Evolutionary conservation across 306 rosid genomes (phyloP).

Genomic region (Geum urbanum): DNA sequence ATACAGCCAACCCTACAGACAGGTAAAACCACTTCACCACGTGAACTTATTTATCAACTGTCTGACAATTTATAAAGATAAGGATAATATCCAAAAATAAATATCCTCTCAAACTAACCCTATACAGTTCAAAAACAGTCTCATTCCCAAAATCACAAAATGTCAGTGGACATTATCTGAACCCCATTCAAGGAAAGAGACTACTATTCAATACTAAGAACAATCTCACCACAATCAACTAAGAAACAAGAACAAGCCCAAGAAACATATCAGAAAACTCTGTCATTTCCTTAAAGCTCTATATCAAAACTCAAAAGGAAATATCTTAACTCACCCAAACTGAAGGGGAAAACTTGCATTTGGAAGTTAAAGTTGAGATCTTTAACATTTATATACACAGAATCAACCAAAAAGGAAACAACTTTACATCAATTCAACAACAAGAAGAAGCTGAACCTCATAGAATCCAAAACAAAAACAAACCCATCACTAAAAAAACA

Average conservation of each 20-base stretch:
- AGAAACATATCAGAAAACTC: not conserved
- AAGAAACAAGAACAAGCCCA: not conserved
- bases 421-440: not conserved
- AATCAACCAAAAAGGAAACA: not conserved
- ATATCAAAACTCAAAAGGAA: not conserved
- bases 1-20: not conserved
- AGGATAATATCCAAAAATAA: slow-evolving; percentile 20
- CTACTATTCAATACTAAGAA: not conserved
- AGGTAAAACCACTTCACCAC: slow-evolving; percentile 24
- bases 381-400: not conserved
- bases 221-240: not conserved
- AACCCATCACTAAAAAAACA: not conserved
- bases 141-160: slow-evolving; percentile 6
- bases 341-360: not conserved
- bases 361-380: not conserved
- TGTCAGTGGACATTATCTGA: not conserved
- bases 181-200: slow-evolving; percentile 7
- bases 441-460: not conserved
- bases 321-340: not conserved
- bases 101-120: slow-evolving; percentile 2
- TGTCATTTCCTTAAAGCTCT: not conserved
- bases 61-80: slow-evolving; percentile 13
- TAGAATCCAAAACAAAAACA: not conserved
- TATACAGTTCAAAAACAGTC: not conserved
- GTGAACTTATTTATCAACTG: slow-evolving; percentile 7